These are phyloP conservation scores for Oryza meridionalis DNA, from an alignment of 176 grass and related monocot species.

Conservation along the genomic window DNA sequence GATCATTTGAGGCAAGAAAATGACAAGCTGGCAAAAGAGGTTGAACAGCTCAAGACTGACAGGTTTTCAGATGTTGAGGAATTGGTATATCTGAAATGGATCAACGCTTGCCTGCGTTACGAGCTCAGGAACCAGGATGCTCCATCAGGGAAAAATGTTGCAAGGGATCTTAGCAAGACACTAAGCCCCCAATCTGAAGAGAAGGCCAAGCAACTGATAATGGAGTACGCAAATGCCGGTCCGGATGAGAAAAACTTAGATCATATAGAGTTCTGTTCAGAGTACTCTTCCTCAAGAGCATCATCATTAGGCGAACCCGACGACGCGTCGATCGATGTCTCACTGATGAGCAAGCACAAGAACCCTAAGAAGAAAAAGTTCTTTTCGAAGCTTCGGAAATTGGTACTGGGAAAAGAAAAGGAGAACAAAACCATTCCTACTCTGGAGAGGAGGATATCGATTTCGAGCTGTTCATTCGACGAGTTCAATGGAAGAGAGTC, in stretches of 20 bases:
- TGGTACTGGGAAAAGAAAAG: conserved; percentile 74
- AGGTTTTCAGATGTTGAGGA: conserved; percentile 90
- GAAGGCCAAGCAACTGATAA: conserved; percentile 92
- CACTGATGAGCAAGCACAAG: conserved; percentile 41
- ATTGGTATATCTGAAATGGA: conserved; percentile 97
- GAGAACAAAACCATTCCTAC: conserved; percentile 17
- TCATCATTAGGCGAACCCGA: conserved; percentile 61
- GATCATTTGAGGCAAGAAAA: conserved; percentile 70
- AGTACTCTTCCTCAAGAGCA: conserved; percentile 65
- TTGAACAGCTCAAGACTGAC: conserved; percentile 70
- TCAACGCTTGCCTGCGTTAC: conserved; percentile 92
- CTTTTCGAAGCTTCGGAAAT: conserved; percentile 75
- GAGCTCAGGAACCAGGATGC: conserved; percentile 77
- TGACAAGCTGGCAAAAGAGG: conserved; percentile 66
- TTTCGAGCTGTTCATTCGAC: conserved; percentile 63
- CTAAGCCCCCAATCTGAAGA: conserved; percentile 78
- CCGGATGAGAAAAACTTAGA: conserved; percentile 49
- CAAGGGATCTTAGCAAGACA: conserved; percentile 80
- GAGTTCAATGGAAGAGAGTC: conserved; percentile 59
- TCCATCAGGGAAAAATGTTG: conserved; percentile 58
- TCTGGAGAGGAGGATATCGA: conserved; percentile 60
- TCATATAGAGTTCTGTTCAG: conserved; percentile 69
- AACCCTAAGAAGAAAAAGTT: conserved; percentile 63
- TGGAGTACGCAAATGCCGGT: conserved; percentile 73
- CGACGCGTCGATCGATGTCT: conserved; percentile 43